Percentiles rank a stretch among this genome's conserved stretches.
These are phyloP conservation scores for Mycena galopus DNA, from an alignment of 768 basidiomycete genomes.

Conservation along the genomic window DNA sequence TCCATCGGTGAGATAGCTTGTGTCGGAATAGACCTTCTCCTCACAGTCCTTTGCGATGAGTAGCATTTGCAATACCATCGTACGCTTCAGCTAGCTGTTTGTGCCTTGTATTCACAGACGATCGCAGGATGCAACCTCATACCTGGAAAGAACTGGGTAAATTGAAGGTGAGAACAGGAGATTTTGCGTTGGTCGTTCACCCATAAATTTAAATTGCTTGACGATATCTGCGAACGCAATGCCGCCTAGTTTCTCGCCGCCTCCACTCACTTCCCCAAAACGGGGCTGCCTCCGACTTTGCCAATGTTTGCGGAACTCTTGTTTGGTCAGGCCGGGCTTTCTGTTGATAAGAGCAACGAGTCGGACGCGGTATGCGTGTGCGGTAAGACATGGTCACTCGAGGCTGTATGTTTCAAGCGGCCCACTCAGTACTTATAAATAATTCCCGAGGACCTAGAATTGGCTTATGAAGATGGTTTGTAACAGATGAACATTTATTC, in stretches of 20 bases:
- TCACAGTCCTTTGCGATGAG: conserved; percentile 12
- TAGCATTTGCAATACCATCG: conserved; percentile 64
- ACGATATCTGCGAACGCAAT: conserved; percentile 68
- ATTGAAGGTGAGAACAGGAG: conserved; percentile 54
- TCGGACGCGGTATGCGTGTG: no score
- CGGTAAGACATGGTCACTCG: no score
- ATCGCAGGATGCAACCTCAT: conserved; percentile 54
- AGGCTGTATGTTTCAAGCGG: no score
- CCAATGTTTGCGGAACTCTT: no score
- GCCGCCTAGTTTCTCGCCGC: no score
- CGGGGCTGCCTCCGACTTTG: conserved; percentile 62
- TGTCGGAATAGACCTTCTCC: conserved; percentile 1
- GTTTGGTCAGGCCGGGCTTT: no score
- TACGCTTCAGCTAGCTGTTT: conserved; percentile 32
- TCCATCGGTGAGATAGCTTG: conserved; percentile 54
- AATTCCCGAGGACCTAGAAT: no score
- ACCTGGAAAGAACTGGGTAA: conserved; percentile 60
- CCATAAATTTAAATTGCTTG: conserved; percentile 44
- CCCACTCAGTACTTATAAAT: no score
- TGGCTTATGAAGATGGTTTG: no score
- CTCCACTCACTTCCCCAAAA: no score
- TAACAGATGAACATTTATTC: no score
- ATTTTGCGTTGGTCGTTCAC: background rate
- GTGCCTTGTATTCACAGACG: background rate
- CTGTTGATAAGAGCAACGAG: no score